phyloP scores from a whole-genome alignment of 2,329 filamentous ascomycete species.

The Sclerotinia glacialis region DNA sequence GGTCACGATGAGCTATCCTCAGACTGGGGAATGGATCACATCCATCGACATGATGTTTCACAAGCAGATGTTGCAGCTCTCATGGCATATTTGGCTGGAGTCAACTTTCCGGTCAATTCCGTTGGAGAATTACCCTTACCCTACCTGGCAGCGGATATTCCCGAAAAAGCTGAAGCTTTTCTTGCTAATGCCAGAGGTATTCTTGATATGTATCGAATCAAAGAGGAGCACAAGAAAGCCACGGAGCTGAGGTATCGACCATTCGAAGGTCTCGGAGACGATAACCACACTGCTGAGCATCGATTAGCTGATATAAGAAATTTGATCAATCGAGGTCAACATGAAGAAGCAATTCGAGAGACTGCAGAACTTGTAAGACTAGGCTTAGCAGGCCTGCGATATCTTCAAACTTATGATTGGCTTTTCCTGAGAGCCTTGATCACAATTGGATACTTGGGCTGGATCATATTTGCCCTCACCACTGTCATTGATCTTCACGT shows the following conservation, averaged over 20 bases:
- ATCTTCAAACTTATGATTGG: constrained; percentile 98
- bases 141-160: constrained; percentile 68
- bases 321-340: constrained; percentile 63
- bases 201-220: constrained; percentile 93
- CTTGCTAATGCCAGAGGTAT: constrained; percentile 83
- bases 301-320: constrained; percentile 65
- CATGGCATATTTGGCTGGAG: constrained; percentile 87
- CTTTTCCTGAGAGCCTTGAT: constrained; percentile 87
- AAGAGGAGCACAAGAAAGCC: constrained; percentile 78
- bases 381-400: constrained; percentile 78
- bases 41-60: constrained; percentile 84
- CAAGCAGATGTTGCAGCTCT: constrained; percentile 93
- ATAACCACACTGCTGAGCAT: constrained; percentile 63
- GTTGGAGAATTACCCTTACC: constrained; percentile 88
- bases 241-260: constrained; percentile 75
- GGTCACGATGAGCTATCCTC: constrained; percentile 91
- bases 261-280: constrained; percentile 66
- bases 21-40: constrained; percentile 79
- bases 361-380: constrained; percentile 74
- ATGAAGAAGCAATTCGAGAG: constrained; percentile 75
- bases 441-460: constrained; percentile 87
- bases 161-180: constrained; percentile 79
- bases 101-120: constrained; percentile 92
- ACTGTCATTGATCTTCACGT: constrained; percentile 88
- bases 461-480: constrained; percentile 89